Evolutionary conservation across 192 early-diverging fungal species (phyloP), one percentile per base, ranked within the genome.

Genomic region (Dissophora ornata): DNA sequence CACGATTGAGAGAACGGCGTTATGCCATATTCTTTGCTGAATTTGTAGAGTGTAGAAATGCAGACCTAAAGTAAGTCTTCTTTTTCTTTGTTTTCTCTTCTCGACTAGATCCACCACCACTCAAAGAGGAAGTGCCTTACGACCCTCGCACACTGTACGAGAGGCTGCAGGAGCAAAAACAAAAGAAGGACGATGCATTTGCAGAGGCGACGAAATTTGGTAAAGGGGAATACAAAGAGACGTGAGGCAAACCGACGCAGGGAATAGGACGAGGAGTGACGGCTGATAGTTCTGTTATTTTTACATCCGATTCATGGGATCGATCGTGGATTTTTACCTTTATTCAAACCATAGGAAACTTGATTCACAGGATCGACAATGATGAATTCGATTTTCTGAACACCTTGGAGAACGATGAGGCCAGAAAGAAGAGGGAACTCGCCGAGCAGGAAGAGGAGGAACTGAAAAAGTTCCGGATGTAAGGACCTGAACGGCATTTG

Each of bases 141-240:
- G 91, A 92, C 54, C 88, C 91, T 26, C 86, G 91, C 9, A 92
- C 91, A 12, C 82, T 92, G 16, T 92, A 85, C 57, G 91, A 92
- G 66, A 86, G 86, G n/a, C 71, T 92, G 16, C 89, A 91, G 62
- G 91, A 91, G 62, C 90, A 92, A 63, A 85, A 83, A 46, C 74
- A 71, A 26, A 74, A 81, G 33, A 92, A 92, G 50, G 82, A 82
- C 32, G 91, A 91, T 29, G 81, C 86, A 8, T 83, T 86, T 61
- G 77, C 79, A 25, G 91, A 92, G 65, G 82, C 82, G 11, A 88
- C 80, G 12, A 81, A 84, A 26, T 82, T 86, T 21, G 83, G 86
- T 75, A 83, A 45, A 46, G n/a, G n/a, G n/a, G n/a, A n/a, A n/a
- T n/a, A n/a, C n/a, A n/a, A n/a, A n/a, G n/a, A n/a, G n/a, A n/a